phyloP scores from a whole-genome alignment of 2,329 filamentous ascomycete species.

The Onygenales sp. region DNA sequence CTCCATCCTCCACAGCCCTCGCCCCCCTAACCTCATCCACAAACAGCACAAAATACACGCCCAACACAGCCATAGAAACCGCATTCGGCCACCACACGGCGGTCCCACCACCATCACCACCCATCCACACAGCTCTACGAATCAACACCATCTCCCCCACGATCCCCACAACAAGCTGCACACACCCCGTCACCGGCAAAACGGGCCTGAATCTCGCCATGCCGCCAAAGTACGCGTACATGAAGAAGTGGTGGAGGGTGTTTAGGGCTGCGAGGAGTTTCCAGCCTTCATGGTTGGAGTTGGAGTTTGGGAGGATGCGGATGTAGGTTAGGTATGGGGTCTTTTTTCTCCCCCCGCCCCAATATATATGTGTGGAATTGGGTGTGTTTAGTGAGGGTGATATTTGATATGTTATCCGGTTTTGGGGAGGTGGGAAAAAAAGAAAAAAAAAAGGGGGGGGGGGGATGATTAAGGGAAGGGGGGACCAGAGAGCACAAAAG shows the following conservation, averaged over 20 bases:
- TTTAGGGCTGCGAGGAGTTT: constrained; percentile 19
- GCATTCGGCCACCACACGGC: background rate
- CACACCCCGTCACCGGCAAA: constrained; percentile 13
- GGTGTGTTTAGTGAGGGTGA: too few species aligned
- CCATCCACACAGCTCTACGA: too few species aligned
- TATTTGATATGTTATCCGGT: too few species aligned
- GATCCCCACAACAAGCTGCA: constrained; percentile 15
- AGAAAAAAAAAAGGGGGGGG: too few species aligned
- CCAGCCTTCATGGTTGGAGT: constrained; percentile 18
- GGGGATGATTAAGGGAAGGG: too few species aligned
- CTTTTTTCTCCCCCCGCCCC: background rate
- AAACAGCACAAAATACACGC: constrained; percentile 2
- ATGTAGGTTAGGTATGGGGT: constrained; percentile 21
- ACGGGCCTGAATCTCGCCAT: constrained; percentile 9
- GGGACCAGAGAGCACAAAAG: background rate
- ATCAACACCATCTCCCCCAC: constrained; percentile 8
- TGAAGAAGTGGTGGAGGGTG: constrained; percentile 20
- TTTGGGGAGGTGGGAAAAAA: too few species aligned
- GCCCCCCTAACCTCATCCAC: background rate
- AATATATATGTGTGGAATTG: too few species aligned
- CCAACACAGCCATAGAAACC: background rate
- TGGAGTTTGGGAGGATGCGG: constrained; percentile 15
- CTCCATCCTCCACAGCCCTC: background rate
- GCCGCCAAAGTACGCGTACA: constrained; percentile 25
- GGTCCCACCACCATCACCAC: too few species aligned